phyloP scores from a whole-genome alignment of 2,329 filamentous ascomycete species.

The Nannizziopsis barbatae region DNA sequence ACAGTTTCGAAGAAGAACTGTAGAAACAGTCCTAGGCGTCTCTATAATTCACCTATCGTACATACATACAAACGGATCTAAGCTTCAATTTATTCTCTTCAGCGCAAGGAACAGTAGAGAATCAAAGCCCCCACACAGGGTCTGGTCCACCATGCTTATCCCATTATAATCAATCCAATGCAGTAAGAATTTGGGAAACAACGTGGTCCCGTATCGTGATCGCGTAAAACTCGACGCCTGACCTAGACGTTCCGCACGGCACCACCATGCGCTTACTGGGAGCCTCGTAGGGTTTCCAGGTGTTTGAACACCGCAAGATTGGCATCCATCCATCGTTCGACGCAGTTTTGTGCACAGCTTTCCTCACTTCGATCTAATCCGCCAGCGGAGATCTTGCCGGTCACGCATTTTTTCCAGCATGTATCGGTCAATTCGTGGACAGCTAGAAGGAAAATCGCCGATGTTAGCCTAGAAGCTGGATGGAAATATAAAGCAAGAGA shows the following conservation, averaged over 20 bases:
- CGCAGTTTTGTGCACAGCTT: slow-evolving; percentile 79
- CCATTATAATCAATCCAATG: too few species aligned
- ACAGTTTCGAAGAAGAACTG: too few species aligned
- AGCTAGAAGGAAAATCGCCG: slow-evolving; percentile 31
- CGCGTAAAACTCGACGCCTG: neutral
- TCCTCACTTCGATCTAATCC: slow-evolving; percentile 69
- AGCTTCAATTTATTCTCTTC: too few species aligned
- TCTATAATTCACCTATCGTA: too few species aligned
- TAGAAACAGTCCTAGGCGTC: too few species aligned
- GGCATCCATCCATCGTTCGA: slow-evolving; percentile 85
- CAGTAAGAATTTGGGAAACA: too few species aligned
- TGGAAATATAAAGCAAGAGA: neutral
- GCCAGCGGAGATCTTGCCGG: slow-evolving; percentile 56
- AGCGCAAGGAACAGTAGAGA: too few species aligned
- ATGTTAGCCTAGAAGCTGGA: slow-evolving; percentile 2
- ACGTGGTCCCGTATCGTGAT: too few species aligned
- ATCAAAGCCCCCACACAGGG: too few species aligned
- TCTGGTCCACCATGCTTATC: too few species aligned
- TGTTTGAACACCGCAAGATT: slow-evolving; percentile 78
- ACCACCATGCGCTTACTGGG: neutral
- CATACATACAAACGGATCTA: too few species aligned
- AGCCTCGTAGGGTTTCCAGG: slow-evolving; percentile 52
- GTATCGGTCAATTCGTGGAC: slow-evolving; percentile 59
- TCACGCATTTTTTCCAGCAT: slow-evolving; percentile 93
- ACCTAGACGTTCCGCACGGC: neutral